Evolutionary conservation across 345 rosid genomes (phyloP).

Genomic region (Euphorbia peplus): DNA sequence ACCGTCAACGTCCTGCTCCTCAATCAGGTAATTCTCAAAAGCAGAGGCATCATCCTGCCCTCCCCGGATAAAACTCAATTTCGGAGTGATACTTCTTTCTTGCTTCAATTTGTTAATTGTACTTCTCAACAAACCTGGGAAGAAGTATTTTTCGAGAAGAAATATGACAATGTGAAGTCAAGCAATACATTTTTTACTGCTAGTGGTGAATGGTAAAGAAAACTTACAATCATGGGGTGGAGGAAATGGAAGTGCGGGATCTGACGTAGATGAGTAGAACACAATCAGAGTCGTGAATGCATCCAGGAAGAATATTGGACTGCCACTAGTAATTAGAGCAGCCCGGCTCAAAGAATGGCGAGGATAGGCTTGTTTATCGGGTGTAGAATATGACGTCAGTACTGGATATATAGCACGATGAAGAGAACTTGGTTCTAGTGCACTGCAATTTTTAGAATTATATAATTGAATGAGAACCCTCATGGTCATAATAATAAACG

Average conservation of each 20-base stretch:
- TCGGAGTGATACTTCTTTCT: slow-evolving; percentile 82
- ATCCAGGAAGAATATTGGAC: slow-evolving; percentile 94
- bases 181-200: not conserved
- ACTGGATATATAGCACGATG: slow-evolving; percentile 82
- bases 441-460: slow-evolving; percentile 43
- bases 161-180: not conserved
- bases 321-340: slow-evolving; percentile 83
- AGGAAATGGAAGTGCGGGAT: slow-evolving; percentile 81
- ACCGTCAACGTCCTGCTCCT: slow-evolving; percentile 96
- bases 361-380: slow-evolving; percentile 83
- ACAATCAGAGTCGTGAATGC: slow-evolving; percentile 87
- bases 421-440: slow-evolving; percentile 85
- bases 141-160: slow-evolving; percentile 1
- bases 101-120: slow-evolving; percentile 86
- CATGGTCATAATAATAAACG: not conserved
- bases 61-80: slow-evolving; percentile 73
- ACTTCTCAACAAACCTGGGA: slow-evolving; percentile 66
- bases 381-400: slow-evolving; percentile 69
- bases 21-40: slow-evolving; percentile 86
- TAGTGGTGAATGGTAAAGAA: not conserved
- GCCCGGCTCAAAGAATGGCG: slow-evolving; percentile 93
- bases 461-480: not conserved
- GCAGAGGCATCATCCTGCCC: slow-evolving; percentile 79
- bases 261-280: slow-evolving; percentile 86
- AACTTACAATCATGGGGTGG: slow-evolving; percentile 94